Percentiles rank a stretch among this genome's conserved stretches.
Conservation (phyloP, 2,329 filamentous ascomycete species). For the Colletotrichum costaricense region DNA sequence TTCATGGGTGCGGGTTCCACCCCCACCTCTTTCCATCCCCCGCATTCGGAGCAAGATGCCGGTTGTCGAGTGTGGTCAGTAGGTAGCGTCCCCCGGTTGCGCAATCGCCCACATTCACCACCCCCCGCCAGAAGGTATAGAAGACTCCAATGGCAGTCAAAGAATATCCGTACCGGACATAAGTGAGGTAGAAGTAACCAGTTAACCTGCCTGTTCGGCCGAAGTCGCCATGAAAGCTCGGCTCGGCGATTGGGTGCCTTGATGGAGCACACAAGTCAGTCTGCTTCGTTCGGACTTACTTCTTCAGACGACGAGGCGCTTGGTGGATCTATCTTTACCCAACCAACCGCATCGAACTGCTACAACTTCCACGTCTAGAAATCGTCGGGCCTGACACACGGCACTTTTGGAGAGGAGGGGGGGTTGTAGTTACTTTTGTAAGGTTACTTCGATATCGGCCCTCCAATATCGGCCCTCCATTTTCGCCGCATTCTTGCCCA, state of each 20-base stretch:
- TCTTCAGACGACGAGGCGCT: neutral
- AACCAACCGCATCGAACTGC: neutral
- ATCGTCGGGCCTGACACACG: neutral
- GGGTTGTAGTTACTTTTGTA: no score
- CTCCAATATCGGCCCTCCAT: neutral
- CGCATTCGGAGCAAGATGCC: slow-evolving; percentile 6
- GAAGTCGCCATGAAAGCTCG: neutral
- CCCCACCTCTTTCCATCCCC: neutral
- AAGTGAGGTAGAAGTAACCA: neutral
- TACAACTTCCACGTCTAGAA: neutral
- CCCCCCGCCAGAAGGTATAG: neutral
- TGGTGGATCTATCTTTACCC: neutral
- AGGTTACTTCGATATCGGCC: no score
- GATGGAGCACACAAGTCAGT: neutral
- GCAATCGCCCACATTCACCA: neutral
- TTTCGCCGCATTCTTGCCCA: neutral
- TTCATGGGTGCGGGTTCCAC: neutral
- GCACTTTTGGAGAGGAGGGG: neutral
- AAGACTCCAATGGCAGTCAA: neutral
- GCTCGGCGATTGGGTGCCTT: slow-evolving; percentile 8
- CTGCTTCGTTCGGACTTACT: neutral
- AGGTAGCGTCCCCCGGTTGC: neutral
- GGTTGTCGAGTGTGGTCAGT: neutral
- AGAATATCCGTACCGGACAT: neutral
- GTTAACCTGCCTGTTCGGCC: neutral